Percentiles rank a stretch among this genome's conserved stretches.
Conservation (phyloP, 2,329 filamentous ascomycete species). For the Seiridium unicorne region DNA sequence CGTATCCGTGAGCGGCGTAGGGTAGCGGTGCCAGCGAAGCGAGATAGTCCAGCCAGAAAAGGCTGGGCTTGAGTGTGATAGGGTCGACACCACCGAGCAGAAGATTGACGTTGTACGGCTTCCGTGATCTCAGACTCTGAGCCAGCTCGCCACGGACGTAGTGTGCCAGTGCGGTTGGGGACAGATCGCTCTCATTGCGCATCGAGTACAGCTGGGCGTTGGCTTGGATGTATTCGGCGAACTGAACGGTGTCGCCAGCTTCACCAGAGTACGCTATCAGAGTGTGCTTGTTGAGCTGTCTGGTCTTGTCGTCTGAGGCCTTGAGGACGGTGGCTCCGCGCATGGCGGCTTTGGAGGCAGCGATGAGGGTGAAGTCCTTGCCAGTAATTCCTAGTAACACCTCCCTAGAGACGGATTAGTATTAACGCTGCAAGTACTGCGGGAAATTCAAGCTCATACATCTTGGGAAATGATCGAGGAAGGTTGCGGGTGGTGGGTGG, state of each 20-base stretch:
- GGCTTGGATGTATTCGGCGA: constrained; percentile 98
- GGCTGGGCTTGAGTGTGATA: constrained; percentile 83
- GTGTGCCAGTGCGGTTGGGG: constrained; percentile 82
- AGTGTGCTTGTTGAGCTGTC: constrained; percentile 87
- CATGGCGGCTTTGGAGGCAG: constrained; percentile 97
- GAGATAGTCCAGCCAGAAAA: constrained; percentile 98
- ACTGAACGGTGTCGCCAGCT: constrained; percentile 97
- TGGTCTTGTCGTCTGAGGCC: constrained; percentile 93
- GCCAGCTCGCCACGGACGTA: constrained; percentile 95
- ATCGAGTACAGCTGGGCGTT: constrained; percentile 98
- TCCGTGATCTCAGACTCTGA: constrained; percentile 82
- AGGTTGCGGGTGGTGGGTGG: not conserved
- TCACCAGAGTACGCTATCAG: constrained; percentile 95
- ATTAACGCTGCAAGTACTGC: constrained; percentile 8
- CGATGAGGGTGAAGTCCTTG: constrained; percentile 98
- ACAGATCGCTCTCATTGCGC: constrained; percentile 92
- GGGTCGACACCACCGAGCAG: constrained; percentile 91
- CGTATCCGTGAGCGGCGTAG: constrained; percentile 97
- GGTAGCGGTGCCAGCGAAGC: constrained; percentile 84
- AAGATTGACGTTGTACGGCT: constrained; percentile 96
- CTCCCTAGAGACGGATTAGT: constrained; percentile 64
- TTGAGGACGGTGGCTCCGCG: constrained; percentile 96
- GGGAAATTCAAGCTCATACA: constrained; percentile 8
- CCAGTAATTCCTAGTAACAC: constrained; percentile 96
- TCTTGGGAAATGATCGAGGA: constrained; percentile 8